Conservation (phyloP, 495 filamentous ascomycete genomes). For the Parathielavia hyrcaniae region DNA sequence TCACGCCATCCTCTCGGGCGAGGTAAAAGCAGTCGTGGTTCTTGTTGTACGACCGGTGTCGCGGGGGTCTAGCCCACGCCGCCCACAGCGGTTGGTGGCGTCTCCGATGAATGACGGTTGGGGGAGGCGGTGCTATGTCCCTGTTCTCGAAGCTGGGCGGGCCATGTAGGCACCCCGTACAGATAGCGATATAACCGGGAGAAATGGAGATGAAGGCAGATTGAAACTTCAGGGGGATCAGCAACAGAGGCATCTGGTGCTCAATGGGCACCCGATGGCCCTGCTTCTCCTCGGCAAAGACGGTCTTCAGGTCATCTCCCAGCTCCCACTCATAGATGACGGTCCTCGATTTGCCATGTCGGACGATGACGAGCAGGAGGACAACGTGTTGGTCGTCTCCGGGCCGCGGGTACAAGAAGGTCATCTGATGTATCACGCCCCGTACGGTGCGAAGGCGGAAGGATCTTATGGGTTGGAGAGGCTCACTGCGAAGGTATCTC, state of each 20-base stretch:
- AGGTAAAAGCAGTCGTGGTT: constrained; percentile 67
- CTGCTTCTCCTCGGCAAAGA: constrained; percentile 36
- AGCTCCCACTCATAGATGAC: constrained; percentile 71
- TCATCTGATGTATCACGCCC: constrained; percentile 75
- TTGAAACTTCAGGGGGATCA: constrained; percentile 61
- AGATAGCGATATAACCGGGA: constrained; percentile 52
- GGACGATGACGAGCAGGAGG: constrained; percentile 63
- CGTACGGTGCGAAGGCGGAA: constrained; percentile 55
- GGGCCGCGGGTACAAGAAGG: constrained; percentile 70
- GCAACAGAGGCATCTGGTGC: constrained; percentile 57
- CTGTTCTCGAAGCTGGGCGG: constrained; percentile 40
- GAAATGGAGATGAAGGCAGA: constrained; percentile 61
- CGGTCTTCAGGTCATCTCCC: constrained; percentile 32
- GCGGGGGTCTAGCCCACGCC: constrained; percentile 66
- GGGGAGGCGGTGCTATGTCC: constrained; percentile 24
- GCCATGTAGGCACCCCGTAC: constrained; percentile 51
- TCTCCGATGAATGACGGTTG: constrained; percentile 39
- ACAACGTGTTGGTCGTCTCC: constrained; percentile 64
- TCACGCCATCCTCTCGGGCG: constrained; percentile 71
- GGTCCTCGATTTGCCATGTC: constrained; percentile 54
- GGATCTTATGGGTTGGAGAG: constrained; percentile 41
- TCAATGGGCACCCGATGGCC: constrained; percentile 51
- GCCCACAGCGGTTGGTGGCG: constrained; percentile 44
- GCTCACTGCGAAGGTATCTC: constrained; percentile 31
- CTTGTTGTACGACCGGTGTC: constrained; percentile 52